phyloP scores from a whole-genome alignment of 2,329 filamentous ascomycete species.

The Coleophoma eucalyptorum region DNA sequence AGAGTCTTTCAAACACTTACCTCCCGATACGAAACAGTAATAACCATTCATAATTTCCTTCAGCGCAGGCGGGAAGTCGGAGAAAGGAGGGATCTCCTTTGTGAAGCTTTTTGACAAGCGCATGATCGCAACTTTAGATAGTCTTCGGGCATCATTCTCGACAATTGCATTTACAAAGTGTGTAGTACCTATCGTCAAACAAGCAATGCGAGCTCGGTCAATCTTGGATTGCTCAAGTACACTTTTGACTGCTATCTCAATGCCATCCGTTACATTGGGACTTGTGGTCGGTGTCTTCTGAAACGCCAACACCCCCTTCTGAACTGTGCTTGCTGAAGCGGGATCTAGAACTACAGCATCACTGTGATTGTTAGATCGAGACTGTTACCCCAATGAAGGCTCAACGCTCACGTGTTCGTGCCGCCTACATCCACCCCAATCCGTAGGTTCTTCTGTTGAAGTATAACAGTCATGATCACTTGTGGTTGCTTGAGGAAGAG shows the following conservation, averaged over 20 bases:
- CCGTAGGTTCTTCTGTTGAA: constrained; percentile 7
- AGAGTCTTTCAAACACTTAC: constrained; percentile 12
- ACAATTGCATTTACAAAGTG: constrained; percentile 46
- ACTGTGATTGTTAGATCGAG: constrained; percentile 11
- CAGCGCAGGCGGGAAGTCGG: constrained; percentile 41
- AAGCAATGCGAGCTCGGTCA: constrained; percentile 8
- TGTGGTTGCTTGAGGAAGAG: not conserved
- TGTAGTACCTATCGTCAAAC: constrained; percentile 30
- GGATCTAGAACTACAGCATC: constrained; percentile 24
- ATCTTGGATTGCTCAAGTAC: constrained; percentile 15
- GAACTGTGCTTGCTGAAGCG: constrained; percentile 13
- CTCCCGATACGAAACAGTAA: constrained; percentile 43
- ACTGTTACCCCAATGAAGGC: not conserved
- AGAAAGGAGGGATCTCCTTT: constrained; percentile 41
- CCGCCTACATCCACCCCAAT: constrained; percentile 34
- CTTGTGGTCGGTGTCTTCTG: constrained; percentile 29
- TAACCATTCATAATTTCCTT: constrained; percentile 42
- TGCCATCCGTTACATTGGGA: constrained; percentile 18
- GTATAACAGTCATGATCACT: not conserved
- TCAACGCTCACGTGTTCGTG: constrained; percentile 26
- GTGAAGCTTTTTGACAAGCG: constrained; percentile 41
- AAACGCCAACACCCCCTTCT: constrained; percentile 22
- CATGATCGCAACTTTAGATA: constrained; percentile 45
- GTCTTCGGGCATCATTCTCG: constrained; percentile 39
- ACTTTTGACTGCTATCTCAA: constrained; percentile 14